Evolutionary conservation across 306 rosid genomes (phyloP).

Genomic region (Pyrus pyrifolia): DNA sequence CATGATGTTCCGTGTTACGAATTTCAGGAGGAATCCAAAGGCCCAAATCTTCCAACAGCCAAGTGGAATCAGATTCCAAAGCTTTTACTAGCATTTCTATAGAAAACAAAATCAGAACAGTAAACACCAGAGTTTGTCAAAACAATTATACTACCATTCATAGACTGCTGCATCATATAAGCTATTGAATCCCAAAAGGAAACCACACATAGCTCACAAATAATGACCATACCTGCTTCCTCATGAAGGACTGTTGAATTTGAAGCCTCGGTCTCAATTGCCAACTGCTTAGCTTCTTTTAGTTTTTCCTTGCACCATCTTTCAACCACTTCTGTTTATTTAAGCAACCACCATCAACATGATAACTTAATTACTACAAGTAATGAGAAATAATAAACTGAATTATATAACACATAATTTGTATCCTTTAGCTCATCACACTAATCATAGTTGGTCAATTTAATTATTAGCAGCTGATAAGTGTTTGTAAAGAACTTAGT

Average conservation of each 20-base stretch:
- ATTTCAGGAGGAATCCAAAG: constrained; percentile 74
- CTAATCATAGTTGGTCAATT: not conserved
- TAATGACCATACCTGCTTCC: constrained; percentile 60
- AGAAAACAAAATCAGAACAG: constrained; percentile 14
- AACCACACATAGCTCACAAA: not conserved
- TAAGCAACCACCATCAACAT: not conserved
- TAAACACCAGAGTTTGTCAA: not conserved
- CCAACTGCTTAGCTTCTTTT: constrained; percentile 44
- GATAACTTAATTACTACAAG: constrained; percentile 6
- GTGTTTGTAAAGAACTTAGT: not conserved
- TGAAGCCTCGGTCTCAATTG: constrained; percentile 12
- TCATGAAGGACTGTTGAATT: constrained; percentile 41
- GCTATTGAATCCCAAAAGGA: not conserved
- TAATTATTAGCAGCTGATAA: not conserved
- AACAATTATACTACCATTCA: not conserved
- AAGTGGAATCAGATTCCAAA: constrained; percentile 68
- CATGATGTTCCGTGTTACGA: constrained; percentile 50
- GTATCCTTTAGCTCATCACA: not conserved
- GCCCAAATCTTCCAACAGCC: constrained; percentile 71
- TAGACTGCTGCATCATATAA: not conserved
- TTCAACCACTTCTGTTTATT: constrained; percentile 56
- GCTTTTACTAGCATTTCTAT: constrained; percentile 64
- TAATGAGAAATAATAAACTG: not conserved
- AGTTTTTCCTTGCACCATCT: constrained; percentile 77
- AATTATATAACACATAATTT: not conserved